Conservation (phyloP, 352 stramenopile genomes). For the Phytophthora cactorum region DNA sequence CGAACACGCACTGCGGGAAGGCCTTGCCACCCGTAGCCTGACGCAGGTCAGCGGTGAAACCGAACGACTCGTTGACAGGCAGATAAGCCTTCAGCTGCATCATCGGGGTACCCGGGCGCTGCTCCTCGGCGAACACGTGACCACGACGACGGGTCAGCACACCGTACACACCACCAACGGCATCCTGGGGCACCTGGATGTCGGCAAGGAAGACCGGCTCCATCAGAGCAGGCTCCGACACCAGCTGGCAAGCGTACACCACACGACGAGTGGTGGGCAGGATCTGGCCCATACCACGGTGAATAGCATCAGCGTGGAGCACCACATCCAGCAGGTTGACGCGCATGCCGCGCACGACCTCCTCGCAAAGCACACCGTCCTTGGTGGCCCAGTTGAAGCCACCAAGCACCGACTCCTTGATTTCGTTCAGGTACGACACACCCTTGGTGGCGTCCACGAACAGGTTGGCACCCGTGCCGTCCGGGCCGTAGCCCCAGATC, state of each 20-base stretch:
- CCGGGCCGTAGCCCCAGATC: slow-evolving; percentile 99
- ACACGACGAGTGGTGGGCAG: slow-evolving; percentile 99
- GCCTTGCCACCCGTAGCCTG: slow-evolving; percentile 99
- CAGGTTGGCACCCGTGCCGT: slow-evolving; percentile 98
- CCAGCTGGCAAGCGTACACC: slow-evolving; percentile 97
- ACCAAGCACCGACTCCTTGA: slow-evolving; percentile 99
- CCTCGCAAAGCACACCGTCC: slow-evolving; percentile 98
- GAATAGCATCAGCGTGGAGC: slow-evolving; percentile 99
- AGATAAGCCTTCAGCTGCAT: slow-evolving; percentile 99
- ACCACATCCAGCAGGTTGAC: slow-evolving; percentile 99
- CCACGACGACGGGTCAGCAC: slow-evolving; percentile 98
- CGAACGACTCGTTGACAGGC: slow-evolving; percentile 99
- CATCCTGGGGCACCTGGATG: slow-evolving; percentile 98
- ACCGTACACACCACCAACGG: slow-evolving; percentile 99
- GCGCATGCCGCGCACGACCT: slow-evolving; percentile 96
- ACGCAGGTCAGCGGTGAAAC: slow-evolving; percentile 98
- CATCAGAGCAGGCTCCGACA: slow-evolving; percentile 94
- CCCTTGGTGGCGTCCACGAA: slow-evolving; percentile 99
- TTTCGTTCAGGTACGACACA: slow-evolving; percentile 99
- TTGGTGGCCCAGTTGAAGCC: slow-evolving; percentile 99
- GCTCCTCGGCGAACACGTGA: slow-evolving; percentile 99
- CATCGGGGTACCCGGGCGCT: slow-evolving; percentile 97
- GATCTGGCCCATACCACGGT: slow-evolving; percentile 99
- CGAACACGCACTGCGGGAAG: slow-evolving; percentile 99
- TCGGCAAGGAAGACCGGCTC: slow-evolving; percentile 99